phyloP scores from a whole-genome alignment of 768 basidiomycete species.

The Scleroderma bovista region DNA sequence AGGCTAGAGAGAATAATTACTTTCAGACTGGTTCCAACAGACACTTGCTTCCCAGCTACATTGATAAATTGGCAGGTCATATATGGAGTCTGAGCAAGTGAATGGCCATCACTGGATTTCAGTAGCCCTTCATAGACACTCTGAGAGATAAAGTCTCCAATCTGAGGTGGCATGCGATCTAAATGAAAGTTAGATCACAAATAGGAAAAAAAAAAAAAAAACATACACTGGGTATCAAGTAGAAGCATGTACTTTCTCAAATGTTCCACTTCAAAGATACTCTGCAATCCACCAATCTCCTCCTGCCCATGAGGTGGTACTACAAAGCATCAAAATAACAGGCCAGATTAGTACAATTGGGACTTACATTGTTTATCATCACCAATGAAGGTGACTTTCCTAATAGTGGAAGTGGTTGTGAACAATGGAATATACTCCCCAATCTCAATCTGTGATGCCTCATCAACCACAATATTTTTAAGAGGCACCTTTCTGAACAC shows the following conservation, averaged over 20 bases:
- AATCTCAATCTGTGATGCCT: slow-evolving; percentile 62
- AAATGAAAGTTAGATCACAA: slow-evolving; percentile 4
- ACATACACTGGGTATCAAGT: slow-evolving; percentile 71
- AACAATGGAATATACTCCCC: slow-evolving; percentile 44
- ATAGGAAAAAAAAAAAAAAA: background rate
- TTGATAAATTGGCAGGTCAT: slow-evolving; percentile 66
- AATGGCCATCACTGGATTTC: slow-evolving; percentile 46
- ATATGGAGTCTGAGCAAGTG: slow-evolving; percentile 33
- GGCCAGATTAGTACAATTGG: slow-evolving; percentile 18
- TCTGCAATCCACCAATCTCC: slow-evolving; percentile 55
- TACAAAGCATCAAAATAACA: slow-evolving; percentile 31
- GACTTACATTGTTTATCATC: slow-evolving; percentile 60
- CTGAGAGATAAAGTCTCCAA: slow-evolving; percentile 67
- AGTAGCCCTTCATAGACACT: slow-evolving; percentile 60
- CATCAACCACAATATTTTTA: slow-evolving; percentile 53
- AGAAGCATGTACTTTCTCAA: slow-evolving; percentile 45
- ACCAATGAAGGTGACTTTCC: slow-evolving; percentile 59
- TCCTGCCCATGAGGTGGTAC: slow-evolving; percentile 82
- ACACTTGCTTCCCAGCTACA: slow-evolving; percentile 36
- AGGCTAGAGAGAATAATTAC: slow-evolving; percentile 17
- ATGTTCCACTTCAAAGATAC: slow-evolving; percentile 74
- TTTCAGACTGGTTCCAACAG: slow-evolving; percentile 34
- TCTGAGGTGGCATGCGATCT: slow-evolving; percentile 84
- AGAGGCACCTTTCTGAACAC: slow-evolving; percentile 32
- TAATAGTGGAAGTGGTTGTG: slow-evolving; percentile 31